These are phyloP conservation scores for Sarocladium oryzae DNA, from an alignment of 2,329 filamentous ascomycete genomes.

Conservation along the genomic window DNA sequence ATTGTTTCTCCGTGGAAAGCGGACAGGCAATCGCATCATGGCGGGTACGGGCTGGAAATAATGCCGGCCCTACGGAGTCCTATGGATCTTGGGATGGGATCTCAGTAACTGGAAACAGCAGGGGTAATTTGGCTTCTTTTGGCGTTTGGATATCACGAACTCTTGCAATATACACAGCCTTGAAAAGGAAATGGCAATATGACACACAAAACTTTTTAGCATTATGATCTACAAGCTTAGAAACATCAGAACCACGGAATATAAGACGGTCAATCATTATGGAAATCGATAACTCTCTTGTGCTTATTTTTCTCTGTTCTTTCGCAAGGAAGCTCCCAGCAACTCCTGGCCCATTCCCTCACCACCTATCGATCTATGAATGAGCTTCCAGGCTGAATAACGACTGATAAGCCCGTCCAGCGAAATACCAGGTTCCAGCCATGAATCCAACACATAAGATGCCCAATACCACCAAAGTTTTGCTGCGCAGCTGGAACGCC, in stretches of 20 bases:
- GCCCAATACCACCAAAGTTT: constrained; percentile 45
- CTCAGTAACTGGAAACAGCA: background rate
- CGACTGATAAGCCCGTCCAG: background rate
- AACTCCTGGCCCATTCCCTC: too few species aligned
- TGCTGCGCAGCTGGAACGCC: constrained; percentile 53
- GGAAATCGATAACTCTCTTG: too few species aligned
- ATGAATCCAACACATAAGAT: constrained; percentile 17
- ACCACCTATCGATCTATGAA: too few species aligned
- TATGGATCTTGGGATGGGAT: background rate
- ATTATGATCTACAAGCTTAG: constrained; percentile 2
- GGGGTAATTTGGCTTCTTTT: background rate
- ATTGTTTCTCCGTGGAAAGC: background rate
- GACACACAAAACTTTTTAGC: background rate
- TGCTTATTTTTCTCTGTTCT: too few species aligned
- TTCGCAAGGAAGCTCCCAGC: too few species aligned
- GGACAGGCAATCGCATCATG: too few species aligned
- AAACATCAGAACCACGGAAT: background rate
- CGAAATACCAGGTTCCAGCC: constrained; percentile 2
- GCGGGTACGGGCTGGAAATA: too few species aligned
- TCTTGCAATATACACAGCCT: background rate
- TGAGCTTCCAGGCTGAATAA: too few species aligned
- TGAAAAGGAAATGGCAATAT: constrained; percentile 1
- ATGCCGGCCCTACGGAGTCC: background rate
- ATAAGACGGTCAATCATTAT: too few species aligned
- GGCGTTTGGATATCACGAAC: background rate